Base-by-base conservation (phyloP, 2,329 filamentous ascomycete genomes). In the Aspergillus phoenicis region DNA sequence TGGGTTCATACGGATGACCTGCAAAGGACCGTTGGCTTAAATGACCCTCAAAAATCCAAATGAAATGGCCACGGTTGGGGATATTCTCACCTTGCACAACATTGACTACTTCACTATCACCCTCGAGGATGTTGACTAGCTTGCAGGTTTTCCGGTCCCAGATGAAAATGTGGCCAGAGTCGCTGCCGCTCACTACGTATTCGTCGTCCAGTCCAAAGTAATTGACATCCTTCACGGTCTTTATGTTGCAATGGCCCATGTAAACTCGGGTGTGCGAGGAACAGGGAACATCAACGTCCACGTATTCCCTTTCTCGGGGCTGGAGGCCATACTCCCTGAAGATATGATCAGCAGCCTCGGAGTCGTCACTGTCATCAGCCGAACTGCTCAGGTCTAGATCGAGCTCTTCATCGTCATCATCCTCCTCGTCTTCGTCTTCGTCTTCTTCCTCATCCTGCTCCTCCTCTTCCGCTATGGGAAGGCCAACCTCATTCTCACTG, bases 151-250 rank as follows among this genome's bases (percentile, higher is more conserved):
- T 86, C 58, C 83, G 82, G 66, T 90, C 86, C 87, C 87, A 89
- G 56, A 90, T 88, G 72, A 90, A 90, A 24, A 90, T 70, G 69
- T 89, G 84, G 0, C 87, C 87, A 54, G 84, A 86, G 67, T 90
- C 88, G 61, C 84, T 87, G 5, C 87, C 87, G 59, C 84, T 87
- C 10, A 89, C 86, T 10, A 90, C 85, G 64, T 89, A 90, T 69
- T 89, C 87, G 66, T 90, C 88, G 61, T 88, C 77, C 39, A 88
- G 74, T 0, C 87, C 87, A 63, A 87, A 89, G 74, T 84, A 90
- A 62, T 89, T 89, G 62, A 89, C 85, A 68, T 90, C 87, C 67
- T 90, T 90, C 66, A 89, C 86, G 1, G 86, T 89, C 64, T 85
- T 83, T 56, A 87, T 81, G 65, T 89, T 89, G 75, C 87, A 89